Conservation (phyloP, 768 basidiomycete genomes). For the Hemileccinum impolitum region DNA sequence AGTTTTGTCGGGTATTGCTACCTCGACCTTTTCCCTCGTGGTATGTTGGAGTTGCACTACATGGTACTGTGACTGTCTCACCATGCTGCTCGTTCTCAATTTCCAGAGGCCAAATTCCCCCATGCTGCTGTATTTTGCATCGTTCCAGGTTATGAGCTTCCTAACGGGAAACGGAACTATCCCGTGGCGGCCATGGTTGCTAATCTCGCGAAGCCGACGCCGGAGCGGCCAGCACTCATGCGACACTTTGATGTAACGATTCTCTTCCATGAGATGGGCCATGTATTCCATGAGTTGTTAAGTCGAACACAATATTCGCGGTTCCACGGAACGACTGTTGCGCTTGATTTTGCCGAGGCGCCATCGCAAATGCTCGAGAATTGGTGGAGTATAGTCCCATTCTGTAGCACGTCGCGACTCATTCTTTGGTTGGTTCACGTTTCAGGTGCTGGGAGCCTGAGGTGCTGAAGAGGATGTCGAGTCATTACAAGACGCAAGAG, state of each 20-base stretch:
- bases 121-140: constrained; percentile 87
- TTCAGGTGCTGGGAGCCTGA: constrained; percentile 77
- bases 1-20: constrained; percentile 84
- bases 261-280: constrained; percentile 90
- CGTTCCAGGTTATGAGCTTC: constrained; percentile 57
- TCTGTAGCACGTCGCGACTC: not conserved
- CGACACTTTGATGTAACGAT: constrained; percentile 82
- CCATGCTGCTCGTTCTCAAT: not conserved
- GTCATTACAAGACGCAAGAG: constrained; percentile 73
- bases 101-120: constrained; percentile 68
- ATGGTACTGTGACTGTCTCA: too few species aligned
- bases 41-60: constrained; percentile 35
- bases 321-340: constrained; percentile 85
- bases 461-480: constrained; percentile 72
- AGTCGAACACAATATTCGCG: constrained; percentile 66
- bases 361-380: constrained; percentile 95
- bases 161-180: constrained; percentile 61
- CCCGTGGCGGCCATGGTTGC: constrained; percentile 86
- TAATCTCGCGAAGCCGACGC: constrained; percentile 82
- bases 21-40: constrained; percentile 82
- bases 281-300: constrained; percentile 67
- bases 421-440: not conserved
- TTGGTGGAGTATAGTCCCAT: constrained; percentile 44
- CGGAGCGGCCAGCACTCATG: constrained; percentile 82
- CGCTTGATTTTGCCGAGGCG: constrained; percentile 83